Evolutionary conservation across 495 filamentous ascomycete species (phyloP).

Genomic region (Sporormia fimetaria): DNA sequence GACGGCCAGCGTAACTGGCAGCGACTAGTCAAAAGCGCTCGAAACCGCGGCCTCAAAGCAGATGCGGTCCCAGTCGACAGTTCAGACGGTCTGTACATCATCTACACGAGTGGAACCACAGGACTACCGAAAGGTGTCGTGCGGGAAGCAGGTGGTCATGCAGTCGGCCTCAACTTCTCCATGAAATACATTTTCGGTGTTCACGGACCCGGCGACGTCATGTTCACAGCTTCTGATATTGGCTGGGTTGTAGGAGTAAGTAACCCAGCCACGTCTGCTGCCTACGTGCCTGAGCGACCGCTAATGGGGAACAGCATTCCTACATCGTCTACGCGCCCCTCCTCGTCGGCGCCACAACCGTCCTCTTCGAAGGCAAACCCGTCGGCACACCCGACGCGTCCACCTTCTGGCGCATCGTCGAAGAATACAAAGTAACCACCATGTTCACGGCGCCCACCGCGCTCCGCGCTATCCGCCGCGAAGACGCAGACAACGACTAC

Average conservation of each 20-base stretch:
- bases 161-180: constrained; percentile 70
- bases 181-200: constrained; percentile 72
- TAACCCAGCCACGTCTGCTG: too few relatives aligned
- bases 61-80: constrained; percentile 65
- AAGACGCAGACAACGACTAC: constrained; percentile 61
- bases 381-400: constrained; percentile 79
- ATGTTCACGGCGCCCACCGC: constrained; percentile 83
- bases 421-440: constrained; percentile 71
- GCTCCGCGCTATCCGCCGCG: constrained; percentile 72
- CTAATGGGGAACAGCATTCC: too few relatives aligned
- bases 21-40: constrained; percentile 55
- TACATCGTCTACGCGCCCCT: constrained; percentile 69
- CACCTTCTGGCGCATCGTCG: constrained; percentile 77
- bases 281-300: too few relatives aligned
- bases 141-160: constrained; percentile 74
- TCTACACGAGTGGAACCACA: constrained; percentile 80
- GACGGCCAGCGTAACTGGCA: constrained; percentile 71
- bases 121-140: constrained; percentile 83
- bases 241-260: constrained; percentile 38
- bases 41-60: constrained; percentile 50
- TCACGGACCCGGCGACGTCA: constrained; percentile 67
- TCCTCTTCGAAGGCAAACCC: constrained; percentile 88
- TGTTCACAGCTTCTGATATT: constrained; percentile 55
- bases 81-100: constrained; percentile 74
- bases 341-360: constrained; percentile 70